Conservation (phyloP, 768 basidiomycete genomes). For the Suillus ampliporus region DNA sequence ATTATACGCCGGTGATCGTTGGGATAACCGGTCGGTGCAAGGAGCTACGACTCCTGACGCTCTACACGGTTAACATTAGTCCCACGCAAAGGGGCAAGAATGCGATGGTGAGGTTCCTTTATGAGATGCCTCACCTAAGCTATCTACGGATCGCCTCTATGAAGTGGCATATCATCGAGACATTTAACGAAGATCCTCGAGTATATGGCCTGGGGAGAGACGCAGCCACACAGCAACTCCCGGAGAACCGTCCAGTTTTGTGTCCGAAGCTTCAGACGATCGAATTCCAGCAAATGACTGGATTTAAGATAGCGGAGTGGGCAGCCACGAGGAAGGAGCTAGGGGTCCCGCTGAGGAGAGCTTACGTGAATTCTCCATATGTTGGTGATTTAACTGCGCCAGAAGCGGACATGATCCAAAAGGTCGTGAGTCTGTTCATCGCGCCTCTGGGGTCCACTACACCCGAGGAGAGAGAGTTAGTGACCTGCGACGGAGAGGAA, state of each 20-base stretch:
- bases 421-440: constrained; percentile 27
- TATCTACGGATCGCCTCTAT: constrained; percentile 57
- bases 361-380: constrained; percentile 51
- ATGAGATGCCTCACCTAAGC: constrained; percentile 60
- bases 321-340: constrained; percentile 41
- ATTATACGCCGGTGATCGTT: constrained; percentile 56
- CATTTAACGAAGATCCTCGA: constrained; percentile 52
- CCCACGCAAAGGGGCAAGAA: constrained; percentile 28
- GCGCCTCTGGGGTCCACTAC: constrained; percentile 45
- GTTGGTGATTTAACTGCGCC: constrained; percentile 26
- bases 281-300: constrained; percentile 49
- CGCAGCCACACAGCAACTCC: constrained; percentile 14
- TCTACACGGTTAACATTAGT: constrained; percentile 51
- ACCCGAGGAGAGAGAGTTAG: constrained; percentile 49
- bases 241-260: constrained; percentile 30
- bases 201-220: constrained; percentile 19
- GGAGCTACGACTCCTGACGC: constrained; percentile 58
- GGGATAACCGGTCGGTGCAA: constrained; percentile 54
- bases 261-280: constrained; percentile 52
- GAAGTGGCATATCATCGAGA: constrained; percentile 46
- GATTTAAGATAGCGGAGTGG: constrained; percentile 41
- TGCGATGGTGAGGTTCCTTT: constrained; percentile 54
- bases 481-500: constrained; percentile 22
- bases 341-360: constrained; percentile 52
- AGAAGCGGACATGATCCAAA: constrained; percentile 17